A percentile compares a stretch with the other conserved stretches of the same genome.
Conservation (phyloP, 306 rosid genomes). For the Cucumis melo region DNA sequence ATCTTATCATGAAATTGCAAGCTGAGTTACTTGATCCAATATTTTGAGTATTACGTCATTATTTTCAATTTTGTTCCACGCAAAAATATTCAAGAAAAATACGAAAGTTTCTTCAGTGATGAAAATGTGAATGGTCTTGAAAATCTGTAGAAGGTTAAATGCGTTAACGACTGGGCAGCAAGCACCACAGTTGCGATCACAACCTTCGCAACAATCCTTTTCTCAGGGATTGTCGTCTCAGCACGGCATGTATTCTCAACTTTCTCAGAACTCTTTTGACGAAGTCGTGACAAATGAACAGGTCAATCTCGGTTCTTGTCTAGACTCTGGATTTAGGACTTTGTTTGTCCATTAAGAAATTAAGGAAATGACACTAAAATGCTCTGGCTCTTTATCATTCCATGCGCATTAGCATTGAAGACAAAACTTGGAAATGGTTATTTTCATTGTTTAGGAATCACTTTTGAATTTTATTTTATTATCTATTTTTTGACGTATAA, state of each 20-base stretch:
- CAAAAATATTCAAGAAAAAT: not conserved
- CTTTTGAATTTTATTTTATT: no score
- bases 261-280: conserved; percentile 68
- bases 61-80: not conserved
- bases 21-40: not conserved
- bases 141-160: conserved; percentile 37
- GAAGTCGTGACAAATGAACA: conserved; percentile 61
- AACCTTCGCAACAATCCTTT: conserved; percentile 72
- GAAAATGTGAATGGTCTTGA: not conserved
- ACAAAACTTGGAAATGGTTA: no score
- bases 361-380: not conserved
- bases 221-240: conserved; percentile 85
- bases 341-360: not conserved
- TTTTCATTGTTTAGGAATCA: no score
- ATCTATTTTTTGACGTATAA: no score
- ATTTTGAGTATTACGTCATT: not conserved
- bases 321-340: not conserved
- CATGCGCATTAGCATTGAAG: no score
- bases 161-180: conserved; percentile 42
- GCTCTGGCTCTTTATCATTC: not conserved
- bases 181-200: conserved; percentile 70
- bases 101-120: not conserved
- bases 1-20: not conserved
- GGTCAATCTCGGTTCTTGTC: conserved; percentile 30
- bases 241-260: conserved; percentile 61